These are phyloP conservation scores for Alternaria ventricosa DNA, from an alignment of 2,329 filamentous ascomycete genomes.

Conservation along the genomic window DNA sequence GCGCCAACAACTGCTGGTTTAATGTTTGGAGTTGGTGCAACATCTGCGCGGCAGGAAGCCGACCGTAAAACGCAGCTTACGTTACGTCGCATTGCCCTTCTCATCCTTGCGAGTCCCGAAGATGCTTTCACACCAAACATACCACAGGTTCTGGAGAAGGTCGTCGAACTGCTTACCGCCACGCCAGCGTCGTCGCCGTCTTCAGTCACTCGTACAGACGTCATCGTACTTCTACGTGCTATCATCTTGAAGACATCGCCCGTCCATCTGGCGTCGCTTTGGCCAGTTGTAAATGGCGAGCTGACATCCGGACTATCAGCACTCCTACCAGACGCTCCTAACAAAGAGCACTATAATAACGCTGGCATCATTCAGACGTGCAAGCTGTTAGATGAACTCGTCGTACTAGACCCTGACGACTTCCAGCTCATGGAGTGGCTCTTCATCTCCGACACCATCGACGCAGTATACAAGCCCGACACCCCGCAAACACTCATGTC, in stretches of 20 bases:
- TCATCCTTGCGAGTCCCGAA: conserved; percentile 76
- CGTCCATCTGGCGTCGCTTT: conserved; percentile 81
- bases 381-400: conserved; percentile 88
- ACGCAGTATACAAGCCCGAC: conserved; percentile 84
- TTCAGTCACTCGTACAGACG: conserved; percentile 83
- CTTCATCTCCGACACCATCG: conserved; percentile 95
- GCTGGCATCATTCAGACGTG: conserved; percentile 84
- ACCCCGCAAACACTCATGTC: conserved; percentile 70
- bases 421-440: conserved; percentile 99
- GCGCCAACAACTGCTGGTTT: conserved; percentile 92
- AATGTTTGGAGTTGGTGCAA: conserved; percentile 97
- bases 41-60: conserved; percentile 90
- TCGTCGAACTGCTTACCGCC: conserved; percentile 84
- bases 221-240: conserved; percentile 86
- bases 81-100: conserved; percentile 78
- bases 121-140: conserved; percentile 84
- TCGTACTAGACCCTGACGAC: conserved; percentile 87
- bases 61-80: conserved; percentile 93
- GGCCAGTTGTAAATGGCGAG: conserved; percentile 89
- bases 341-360: conserved; percentile 77
- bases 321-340: conserved; percentile 71
- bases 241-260: conserved; percentile 79
- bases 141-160: conserved; percentile 75
- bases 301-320: conserved; percentile 81
- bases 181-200: conserved; percentile 90